Percentiles rank a stretch among this genome's conserved stretches.
phyloP scores from a whole-genome alignment of 495 filamentous ascomycete genomes.

The Lophiotrema nucula region DNA sequence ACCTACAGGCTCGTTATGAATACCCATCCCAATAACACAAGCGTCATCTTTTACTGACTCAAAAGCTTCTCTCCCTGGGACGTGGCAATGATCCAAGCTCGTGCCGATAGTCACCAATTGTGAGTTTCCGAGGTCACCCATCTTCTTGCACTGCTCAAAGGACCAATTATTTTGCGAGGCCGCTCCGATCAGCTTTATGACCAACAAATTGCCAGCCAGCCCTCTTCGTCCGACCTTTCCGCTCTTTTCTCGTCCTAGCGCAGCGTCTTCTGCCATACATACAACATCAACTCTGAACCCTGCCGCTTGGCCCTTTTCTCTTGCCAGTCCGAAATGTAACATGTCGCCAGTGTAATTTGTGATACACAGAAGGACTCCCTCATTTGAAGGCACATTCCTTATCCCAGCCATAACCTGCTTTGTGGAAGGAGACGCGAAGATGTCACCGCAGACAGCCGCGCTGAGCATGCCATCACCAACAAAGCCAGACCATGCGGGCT shows the following conservation, averaged over 20 bases:
- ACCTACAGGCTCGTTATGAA: conserved; percentile 59
- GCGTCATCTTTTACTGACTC: conserved; percentile 49
- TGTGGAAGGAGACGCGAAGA: conserved; percentile 61
- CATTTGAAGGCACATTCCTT: conserved; percentile 54
- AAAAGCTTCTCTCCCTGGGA: conserved; percentile 58
- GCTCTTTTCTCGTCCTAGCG: conserved; percentile 55
- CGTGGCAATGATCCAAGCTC: conserved; percentile 63
- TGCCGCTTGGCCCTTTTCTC: conserved; percentile 58
- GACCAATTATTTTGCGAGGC: conserved; percentile 40
- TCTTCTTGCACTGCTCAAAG: conserved; percentile 56
- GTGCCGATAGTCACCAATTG: conserved; percentile 61
- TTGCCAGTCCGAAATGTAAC: conserved; percentile 62
- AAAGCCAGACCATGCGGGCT: conserved; percentile 64
- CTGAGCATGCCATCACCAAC: conserved; percentile 61
- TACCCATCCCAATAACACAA: conserved; percentile 59
- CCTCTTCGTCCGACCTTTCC: conserved; percentile 58
- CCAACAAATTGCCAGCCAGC: conserved; percentile 53
- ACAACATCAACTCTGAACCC: conserved; percentile 56
- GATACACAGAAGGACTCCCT: conserved; percentile 60
- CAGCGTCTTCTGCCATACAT: conserved; percentile 61
- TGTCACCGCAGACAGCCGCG: conserved; percentile 59
- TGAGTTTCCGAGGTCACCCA: conserved; percentile 53
- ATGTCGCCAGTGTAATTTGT: conserved; percentile 68
- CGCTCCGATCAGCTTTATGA: conserved; percentile 41
- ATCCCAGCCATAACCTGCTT: conserved; percentile 62